Base-by-base conservation (phyloP, 192 early-diverging fungal species). In the Coemansia sp. region DNA sequence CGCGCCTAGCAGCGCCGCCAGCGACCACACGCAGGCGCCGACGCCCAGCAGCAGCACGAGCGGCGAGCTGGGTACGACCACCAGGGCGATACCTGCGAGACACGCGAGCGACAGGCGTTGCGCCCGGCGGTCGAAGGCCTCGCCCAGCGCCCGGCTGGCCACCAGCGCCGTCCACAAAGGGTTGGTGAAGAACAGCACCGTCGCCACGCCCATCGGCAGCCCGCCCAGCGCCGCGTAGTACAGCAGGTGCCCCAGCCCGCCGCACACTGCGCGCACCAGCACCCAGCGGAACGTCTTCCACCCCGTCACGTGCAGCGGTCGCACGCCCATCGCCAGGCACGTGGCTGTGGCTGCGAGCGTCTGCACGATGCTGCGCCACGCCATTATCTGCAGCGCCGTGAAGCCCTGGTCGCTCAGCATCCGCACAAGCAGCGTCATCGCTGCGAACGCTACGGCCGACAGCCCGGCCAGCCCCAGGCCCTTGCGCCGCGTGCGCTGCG, bases 311-410 rank as follows among this genome's bases (percentile, higher is more conserved):
- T 23, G 34, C 4, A 64, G 33, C 22, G 68, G 51, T 30, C 27
- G 22, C 8, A 62, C 55, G 15, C 55, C 49, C 22, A 57, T 27
- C 6, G 22, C 17, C 41, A 18, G 7, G 42, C 53, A 58, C 2
- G 40, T n/a, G 0, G 3, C 34, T 8, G 55, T 15, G 19, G 61
- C 61, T 0, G 14, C 24, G 3, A 55, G 7, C 1, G 62, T 30
- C n/a, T 71, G 68, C 13, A 71, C 62, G 2, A 24, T 9, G 53
- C 62, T 25, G 30, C 68, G 68, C 61, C 61, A 61, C 12, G 39
- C 18, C 68, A 71, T 71, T 34, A 56, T 64, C 46, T 71, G 68
- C n/a, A 71, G 62, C 18, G 68, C n/a, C 0, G 62, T 46, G 21
- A 60, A 51, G 22, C 54, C 58, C 0, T 14, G 30, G 40, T 59